phyloP scores from a whole-genome alignment of 2,329 filamentous ascomycete genomes.

The Sphaerulina musiva region DNA sequence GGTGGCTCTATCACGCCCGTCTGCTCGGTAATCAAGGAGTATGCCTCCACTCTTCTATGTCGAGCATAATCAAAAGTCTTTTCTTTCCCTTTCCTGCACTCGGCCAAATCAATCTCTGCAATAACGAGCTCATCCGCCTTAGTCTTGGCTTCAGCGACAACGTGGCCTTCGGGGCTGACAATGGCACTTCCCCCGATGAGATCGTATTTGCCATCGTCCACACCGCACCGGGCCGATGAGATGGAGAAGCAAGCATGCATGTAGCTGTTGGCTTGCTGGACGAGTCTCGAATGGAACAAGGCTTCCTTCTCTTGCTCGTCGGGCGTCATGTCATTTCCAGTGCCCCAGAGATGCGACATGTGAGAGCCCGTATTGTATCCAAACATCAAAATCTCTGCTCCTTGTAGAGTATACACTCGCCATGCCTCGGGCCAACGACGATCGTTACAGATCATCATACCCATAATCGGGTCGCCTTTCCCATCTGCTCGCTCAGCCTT shows the following conservation, averaged over 20 bases:
- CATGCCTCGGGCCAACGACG: conserved; percentile 50
- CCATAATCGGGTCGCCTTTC: conserved; percentile 47
- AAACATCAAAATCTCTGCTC: conserved; percentile 44
- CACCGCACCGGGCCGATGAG: conserved; percentile 45
- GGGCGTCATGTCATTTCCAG: conserved; percentile 37
- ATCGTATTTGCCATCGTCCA: conserved; percentile 47
- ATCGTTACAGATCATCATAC: conserved; percentile 52
- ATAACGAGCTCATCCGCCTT: conserved; percentile 47
- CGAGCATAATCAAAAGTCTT: conserved; percentile 43
- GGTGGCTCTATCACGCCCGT: conserved; percentile 38
- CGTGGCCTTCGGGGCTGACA: conserved; percentile 44
- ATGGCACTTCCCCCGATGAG: conserved; percentile 48
- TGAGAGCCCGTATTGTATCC: conserved; percentile 42
- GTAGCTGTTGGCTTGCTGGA: conserved; percentile 49
- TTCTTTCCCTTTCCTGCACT: conserved; percentile 45
- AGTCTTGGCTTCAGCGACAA: conserved; percentile 46
- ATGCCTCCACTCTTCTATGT: conserved; percentile 43
- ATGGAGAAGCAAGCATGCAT: conserved; percentile 50
- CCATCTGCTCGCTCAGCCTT: conserved; percentile 24
- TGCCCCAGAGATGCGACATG: conserved; percentile 43
- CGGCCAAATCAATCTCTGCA: conserved; percentile 46
- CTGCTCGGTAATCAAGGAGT: conserved; percentile 38
- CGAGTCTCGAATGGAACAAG: conserved; percentile 48
- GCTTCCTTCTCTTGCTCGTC: conserved; percentile 45
- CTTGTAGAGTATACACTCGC: conserved; percentile 48